Evolutionary conservation across 176 grass and related monocot genomes (phyloP), one percentile per base, ranked within the genome.

Genomic region (Otatea glauca): DNA sequence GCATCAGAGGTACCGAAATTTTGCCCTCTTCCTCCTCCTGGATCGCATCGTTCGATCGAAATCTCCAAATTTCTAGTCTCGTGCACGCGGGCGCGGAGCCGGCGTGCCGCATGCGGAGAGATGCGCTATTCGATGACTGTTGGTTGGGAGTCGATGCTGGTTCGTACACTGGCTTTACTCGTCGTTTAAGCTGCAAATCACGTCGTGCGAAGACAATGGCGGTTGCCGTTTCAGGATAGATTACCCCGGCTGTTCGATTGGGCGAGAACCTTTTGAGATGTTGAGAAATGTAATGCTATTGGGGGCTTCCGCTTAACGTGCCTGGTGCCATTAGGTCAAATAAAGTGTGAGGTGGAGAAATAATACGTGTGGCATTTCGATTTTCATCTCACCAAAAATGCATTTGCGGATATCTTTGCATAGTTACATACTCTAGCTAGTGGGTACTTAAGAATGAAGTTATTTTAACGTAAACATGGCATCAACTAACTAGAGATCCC

Each of bases 1-100:
- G 14, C 68, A 20, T 67, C 49, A 18, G 9, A 86, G 84, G 84
- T 83, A 78, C 39, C 74, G 32, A 37, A 21, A 5, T 6, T 67
- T 50, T 8, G 15, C 58, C 74, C n/a, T 54, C 42, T 76, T 49
- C 20, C 66, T 43, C 24, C 9, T 16, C 47, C 48, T 62, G 9
- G 15, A 5, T 69, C 24, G 47, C 24, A 44, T 65, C 7, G 55
- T 56, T 42, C 35, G 44, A 10, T 17, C 56, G 54, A 21, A 86
- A 58, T 6, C 9, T 77, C 43, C 35, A 54, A 48, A 38, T 59
- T n/a, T 39, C 44, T 27, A 4, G 14, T 21, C 8, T 6, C 14
- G 20, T 65, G 65, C 0, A 12, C 18, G 20, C 11, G 9, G 18
- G 70, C 45, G 12, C 10, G 39, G 6, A 7, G 50, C 9, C 6